Percentiles rank a stretch among this genome's conserved stretches.
These are phyloP conservation scores for Lepidium sativum DNA, from an alignment of 345 rosid species.

Conservation along the genomic window DNA sequence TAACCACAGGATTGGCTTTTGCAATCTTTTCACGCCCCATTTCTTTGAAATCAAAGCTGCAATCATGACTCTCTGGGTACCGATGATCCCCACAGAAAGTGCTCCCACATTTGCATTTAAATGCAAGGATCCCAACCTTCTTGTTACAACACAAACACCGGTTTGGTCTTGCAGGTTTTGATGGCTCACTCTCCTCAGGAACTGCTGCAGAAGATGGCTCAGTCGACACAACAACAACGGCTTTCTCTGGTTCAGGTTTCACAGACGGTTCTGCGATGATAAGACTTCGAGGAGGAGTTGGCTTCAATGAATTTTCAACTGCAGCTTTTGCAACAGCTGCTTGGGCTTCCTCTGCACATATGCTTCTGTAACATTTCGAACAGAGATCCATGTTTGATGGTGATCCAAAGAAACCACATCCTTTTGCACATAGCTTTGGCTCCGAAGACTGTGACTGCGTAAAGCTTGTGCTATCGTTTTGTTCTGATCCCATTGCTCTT, in stretches of 20 bases:
- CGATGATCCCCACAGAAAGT: constrained; percentile 27
- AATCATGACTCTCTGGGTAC: constrained; percentile 32
- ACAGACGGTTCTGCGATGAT: neutral
- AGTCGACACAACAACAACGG: neutral
- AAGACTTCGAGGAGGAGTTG: constrained; percentile 1
- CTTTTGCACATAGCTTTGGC: constrained; percentile 29
- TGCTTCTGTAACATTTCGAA: constrained; percentile 27
- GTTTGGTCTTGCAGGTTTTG: constrained; percentile 6
- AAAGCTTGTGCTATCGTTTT: constrained; percentile 27
- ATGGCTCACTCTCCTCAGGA: neutral
- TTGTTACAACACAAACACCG: constrained; percentile 28
- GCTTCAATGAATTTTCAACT: constrained; percentile 14
- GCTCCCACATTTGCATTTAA: constrained; percentile 31
- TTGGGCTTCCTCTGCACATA: constrained; percentile 24
- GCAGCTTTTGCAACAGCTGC: constrained; percentile 27
- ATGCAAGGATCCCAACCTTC: constrained; percentile 31
- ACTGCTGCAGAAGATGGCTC: neutral
- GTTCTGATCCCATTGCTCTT: constrained; percentile 25
- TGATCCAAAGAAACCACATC: constrained; percentile 34
- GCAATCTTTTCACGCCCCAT: constrained; percentile 23
- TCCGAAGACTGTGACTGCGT: constrained; percentile 20
- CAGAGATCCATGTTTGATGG: constrained; percentile 32
- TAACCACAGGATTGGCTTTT: constrained; percentile 27
- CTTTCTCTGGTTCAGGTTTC: neutral
- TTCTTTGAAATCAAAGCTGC: constrained; percentile 30